Evolutionary conservation across 805 yeast species (phyloP), one percentile per base, ranked within the genome.

Genomic region (Priceomyces melissophilus): DNA sequence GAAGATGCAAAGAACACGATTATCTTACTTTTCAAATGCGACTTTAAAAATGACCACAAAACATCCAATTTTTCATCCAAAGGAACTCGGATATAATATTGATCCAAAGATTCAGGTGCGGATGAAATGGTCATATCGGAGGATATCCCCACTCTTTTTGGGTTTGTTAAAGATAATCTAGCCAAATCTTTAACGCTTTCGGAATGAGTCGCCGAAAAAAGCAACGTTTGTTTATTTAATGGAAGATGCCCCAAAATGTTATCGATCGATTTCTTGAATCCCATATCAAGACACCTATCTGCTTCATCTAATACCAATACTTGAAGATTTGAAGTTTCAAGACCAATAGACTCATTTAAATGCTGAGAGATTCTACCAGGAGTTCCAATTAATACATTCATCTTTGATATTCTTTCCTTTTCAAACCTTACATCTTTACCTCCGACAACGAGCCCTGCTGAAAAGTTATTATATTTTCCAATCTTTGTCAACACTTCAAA

Each of bases 311-410:
- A 63, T 2, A 89, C 89, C 34, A 89, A 65, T 57, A 84, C 76
- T 61, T 89, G 91, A 45, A 89, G 64, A 55, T 86, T 87, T 15
- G 81, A 69, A 8, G 84, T 67, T 52, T 84, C 90, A 59, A 89
- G 75, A 1, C 88, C 88, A 1, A 84, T 83, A 6, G 95, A 81
- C 58, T 90, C 95, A 58, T 90, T 95, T 78, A 89, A 75, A 58
- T 89, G 96, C 58, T 89, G 97, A 35, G 90, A 69, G 13, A 89
- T 64, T 58, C 97, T 73, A 3, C 97, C 97, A 0, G 97, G 97
- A 0, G 97, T 89, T 10, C 96, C 93, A 26, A 89, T 84, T 41
- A 89, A 68, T 33, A 89, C 85, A 60, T 89, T 90, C 64, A 89
- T 82, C 49, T 76, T 76, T 0, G 83, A 76, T 6, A 89, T 78